Evolutionary conservation across 2,329 filamentous ascomycete genomes (phyloP), one percentile per base, ranked within the genome.

Genomic region (Aureobasidium sp.): DNA sequence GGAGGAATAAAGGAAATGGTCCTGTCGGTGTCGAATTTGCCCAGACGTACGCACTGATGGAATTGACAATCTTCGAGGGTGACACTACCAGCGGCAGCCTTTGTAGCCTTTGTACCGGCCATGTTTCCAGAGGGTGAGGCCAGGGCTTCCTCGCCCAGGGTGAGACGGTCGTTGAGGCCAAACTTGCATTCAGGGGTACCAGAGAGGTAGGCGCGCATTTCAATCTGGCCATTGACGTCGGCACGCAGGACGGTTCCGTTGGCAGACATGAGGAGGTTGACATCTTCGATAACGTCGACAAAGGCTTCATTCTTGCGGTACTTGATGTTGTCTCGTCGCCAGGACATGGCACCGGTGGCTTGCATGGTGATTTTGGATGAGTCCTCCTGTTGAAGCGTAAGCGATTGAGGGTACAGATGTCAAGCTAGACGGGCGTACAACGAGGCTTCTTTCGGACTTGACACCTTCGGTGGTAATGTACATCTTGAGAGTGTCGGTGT

Each of bases 251-350:
- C 91, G 24, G 92, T 93, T 33, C 94, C 94, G 0, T 91, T 94
- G 6, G 94, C 94, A n/a, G 93, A 97, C 89, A 99, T 97, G 71
- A 99, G 87, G 63, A 99, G 83, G 76, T 99, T 99, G 70, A 99
- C 93, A 72, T 99, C 94, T 76, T 99, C 94, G 71, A 99, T 99
- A 19, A 99, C 94, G 75, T 99, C 94, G 68, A 99, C 94, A 71
- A 99, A 99, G 35, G 94, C 94, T 76, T 99, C 94, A 78, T 99
- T 99, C 79, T 99, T 99, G 75, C 94, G 89, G 78, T 99, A 99
- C 73, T 96, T 96, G 76, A 99, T 94, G 75, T 97, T 93, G 64
- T 93, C 90, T 72, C 96, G 90, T 69, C 95, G 86, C 94, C 95
- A 99, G 50, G 94, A 97, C 45, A 97, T 82, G 5, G 94, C 94